Base-by-base conservation (phyloP, 345 rosid species). In the Citrus reticulata region DNA sequence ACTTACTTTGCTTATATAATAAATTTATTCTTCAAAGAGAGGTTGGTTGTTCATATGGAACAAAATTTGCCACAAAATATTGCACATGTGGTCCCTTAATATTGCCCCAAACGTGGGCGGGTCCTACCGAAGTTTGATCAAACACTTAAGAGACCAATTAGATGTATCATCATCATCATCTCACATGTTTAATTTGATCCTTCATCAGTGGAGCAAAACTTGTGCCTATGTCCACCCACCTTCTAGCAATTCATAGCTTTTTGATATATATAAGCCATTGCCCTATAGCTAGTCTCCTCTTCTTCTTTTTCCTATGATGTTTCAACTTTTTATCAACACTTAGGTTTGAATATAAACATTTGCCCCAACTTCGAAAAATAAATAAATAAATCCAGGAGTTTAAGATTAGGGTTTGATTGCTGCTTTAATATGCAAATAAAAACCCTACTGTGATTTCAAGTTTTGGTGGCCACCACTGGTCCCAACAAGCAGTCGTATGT, bases 121-220 rank as follows among this genome's bases (percentile, higher is more conserved):
- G 85, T 78, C 88, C 84, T 74, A 73, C 82, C 71, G 27, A 0
- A 73, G 20, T 71, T 46, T 63, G 54, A 64, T 54, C 70, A 75
- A 72, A 60, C 67, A 79, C 76, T 46, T 70, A 72, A 72, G 71
- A 30, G 17, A 61, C 86, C 83, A 67, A 63, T 84, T 80, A 73
- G 78, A 85, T 86, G 66, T 72, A 42, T 70, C 61, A 40, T 40
- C 37, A 82, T 70, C 77, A 76, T 85, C 93, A 66, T 84, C 95
- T 88, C 95, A 89, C 87, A 92, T 79, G 79, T 86, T 60, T 54
- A 54, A 54, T 54, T 64, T 9, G 70, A 81, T 82, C 95, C 87
- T 88, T 77, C 90, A 85, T 95, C 54, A 93, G 90, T 90, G 92
- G 92, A 85, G 89, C 68, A 85, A 85, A 80, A 80, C 75, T 82